phyloP scores from a whole-genome alignment of 2,329 filamentous ascomycete species.

The Paraconiothyrium brasiliense region DNA sequence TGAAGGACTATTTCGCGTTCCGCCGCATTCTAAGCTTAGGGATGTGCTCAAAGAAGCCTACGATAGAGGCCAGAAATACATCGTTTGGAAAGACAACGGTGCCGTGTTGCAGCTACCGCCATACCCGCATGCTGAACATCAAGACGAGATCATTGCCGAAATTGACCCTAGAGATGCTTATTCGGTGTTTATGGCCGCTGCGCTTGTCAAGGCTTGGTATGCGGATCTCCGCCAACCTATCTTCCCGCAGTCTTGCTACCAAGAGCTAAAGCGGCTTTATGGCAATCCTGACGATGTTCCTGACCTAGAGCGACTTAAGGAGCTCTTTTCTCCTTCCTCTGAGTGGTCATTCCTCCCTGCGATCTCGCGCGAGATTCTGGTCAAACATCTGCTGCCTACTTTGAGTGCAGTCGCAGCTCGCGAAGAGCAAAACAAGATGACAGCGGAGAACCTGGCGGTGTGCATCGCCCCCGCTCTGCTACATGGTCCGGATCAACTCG shows the following conservation, averaged over 20 bases:
- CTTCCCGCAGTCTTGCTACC: conserved; percentile 60
- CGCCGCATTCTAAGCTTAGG: conserved; percentile 59
- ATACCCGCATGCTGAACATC: conserved; percentile 44
- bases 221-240: conserved; percentile 62
- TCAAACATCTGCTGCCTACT: conserved; percentile 63
- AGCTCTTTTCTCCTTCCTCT: conserved; percentile 58
- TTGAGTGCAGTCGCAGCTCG: conserved; percentile 57
- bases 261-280: conserved; percentile 56
- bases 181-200: conserved; percentile 62
- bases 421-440: conserved; percentile 64
- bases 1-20: conserved; percentile 64
- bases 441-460: conserved; percentile 62
- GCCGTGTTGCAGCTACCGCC: conserved; percentile 43
- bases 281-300: conserved; percentile 50
- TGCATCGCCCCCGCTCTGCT: conserved; percentile 64
- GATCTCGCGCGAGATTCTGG: conserved; percentile 58
- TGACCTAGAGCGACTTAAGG: conserved; percentile 54
- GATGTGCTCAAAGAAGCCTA: conserved; percentile 64
- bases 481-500: conserved; percentile 62
- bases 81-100: conserved; percentile 60
- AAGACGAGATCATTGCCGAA: conserved; percentile 56
- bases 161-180: conserved; percentile 61
- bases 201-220: conserved; percentile 66
- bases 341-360: conserved; percentile 57
- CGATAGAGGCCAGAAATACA: conserved; percentile 63